Conservation (phyloP, 2,329 filamentous ascomycete species). For the Sordariomycetes sp. region DNA sequence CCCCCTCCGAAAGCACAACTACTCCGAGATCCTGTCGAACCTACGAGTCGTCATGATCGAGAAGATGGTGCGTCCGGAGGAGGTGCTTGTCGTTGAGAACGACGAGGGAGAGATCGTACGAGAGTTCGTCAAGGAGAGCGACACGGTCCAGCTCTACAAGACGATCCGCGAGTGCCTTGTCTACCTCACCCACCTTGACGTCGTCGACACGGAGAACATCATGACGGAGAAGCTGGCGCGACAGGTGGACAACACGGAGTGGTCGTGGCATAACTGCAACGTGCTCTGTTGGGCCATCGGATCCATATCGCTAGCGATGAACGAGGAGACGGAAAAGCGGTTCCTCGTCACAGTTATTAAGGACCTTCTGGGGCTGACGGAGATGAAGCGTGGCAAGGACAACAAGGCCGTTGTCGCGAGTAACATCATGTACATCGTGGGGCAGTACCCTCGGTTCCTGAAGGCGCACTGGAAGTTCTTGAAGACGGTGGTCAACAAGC, state of each 20-base stretch:
- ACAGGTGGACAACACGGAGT: constrained; percentile 90
- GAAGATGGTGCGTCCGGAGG: constrained; percentile 97
- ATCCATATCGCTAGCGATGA: constrained; percentile 98
- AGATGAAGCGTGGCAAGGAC: constrained; percentile 99
- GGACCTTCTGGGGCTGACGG: constrained; percentile 87
- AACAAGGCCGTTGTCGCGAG: constrained; percentile 98
- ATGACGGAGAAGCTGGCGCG: constrained; percentile 97
- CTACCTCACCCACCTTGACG: constrained; percentile 93
- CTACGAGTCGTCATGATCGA: constrained; percentile 97
- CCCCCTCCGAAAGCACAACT: constrained; percentile 95
- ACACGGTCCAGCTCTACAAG: constrained; percentile 98
- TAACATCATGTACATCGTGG: constrained; percentile 99
- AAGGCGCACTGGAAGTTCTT: constrained; percentile 99
- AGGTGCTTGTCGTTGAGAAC: constrained; percentile 98
- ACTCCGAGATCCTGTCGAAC: constrained; percentile 86
- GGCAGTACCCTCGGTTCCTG: constrained; percentile 93
- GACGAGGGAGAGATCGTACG: constrained; percentile 98
- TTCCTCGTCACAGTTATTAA: constrained; percentile 99
- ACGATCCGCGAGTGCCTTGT: constrained; percentile 95
- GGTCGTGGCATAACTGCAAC: constrained; percentile 99
- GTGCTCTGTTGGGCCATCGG: constrained; percentile 99
- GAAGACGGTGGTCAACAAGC: constrained; percentile 98
- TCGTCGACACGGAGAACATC: constrained; percentile 94
- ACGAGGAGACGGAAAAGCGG: constrained; percentile 96
- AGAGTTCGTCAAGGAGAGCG: constrained; percentile 98